Evolutionary conservation across 2,329 filamentous ascomycete genomes (phyloP), one percentile per base, ranked within the genome.

Genomic region (Atkinsonella texensis): DNA sequence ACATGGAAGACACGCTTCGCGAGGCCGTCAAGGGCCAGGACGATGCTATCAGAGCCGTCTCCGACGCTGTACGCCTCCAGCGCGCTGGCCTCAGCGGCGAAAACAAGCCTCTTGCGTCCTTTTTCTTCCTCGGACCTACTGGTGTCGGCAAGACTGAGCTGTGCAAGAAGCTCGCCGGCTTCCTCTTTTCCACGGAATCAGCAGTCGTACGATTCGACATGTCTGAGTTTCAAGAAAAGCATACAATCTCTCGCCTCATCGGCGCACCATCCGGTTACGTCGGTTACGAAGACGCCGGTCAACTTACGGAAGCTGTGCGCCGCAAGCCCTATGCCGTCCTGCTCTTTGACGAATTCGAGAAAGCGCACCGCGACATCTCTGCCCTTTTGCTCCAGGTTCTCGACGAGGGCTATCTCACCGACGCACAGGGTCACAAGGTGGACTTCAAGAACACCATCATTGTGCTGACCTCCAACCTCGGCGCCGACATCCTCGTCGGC

Each of bases 371-470:
- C 50, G 93, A 98, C 60, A 96, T 97, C 57, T 94, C 89, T 0
- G 85, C 90, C 0, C 74, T 98, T 3, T 77, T 98, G 4, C 79
- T 98, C 4, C 93, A 97, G 67, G 91, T 97, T 0, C 80, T 98
- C 0, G 93, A 97, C 63, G 93, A 97, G 66, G 93, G 93, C 2
- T 96, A 93, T 72, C 77, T 98, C 48, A 97, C 91, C 0, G 93
- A 97, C 64, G 83, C 89, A 0, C 91, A 97, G 69, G 93, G 93
- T 33, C 90, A 95, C 73, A 95, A 93, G 68, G 85, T 98, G 54
- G 93, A 97, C 65, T 97, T 97, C 74, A 80, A 87, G 55, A 97
- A 96, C 68, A 96, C 91, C 8, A 86, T 97, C 61, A 96, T 97
- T 58, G 91, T 97, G 2, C 77, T 98, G 52, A 97, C 93, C 0